phyloP scores from a whole-genome alignment of 441 rosid species.

The Arabidopsis lyrata region DNA sequence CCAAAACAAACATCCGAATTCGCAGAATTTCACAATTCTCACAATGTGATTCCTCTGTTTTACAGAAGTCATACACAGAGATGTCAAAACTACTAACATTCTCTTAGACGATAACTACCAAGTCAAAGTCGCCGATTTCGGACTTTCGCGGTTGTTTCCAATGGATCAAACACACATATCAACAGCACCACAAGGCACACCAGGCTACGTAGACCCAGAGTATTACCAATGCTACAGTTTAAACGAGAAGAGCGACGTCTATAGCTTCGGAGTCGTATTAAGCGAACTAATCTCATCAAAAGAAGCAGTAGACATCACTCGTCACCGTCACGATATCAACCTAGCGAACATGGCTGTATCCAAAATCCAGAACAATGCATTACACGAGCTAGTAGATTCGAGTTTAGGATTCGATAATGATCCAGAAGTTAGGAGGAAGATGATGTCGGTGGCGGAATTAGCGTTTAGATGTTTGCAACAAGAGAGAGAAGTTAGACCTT shows the following conservation, averaged over 20 bases:
- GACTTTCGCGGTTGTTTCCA: constrained; percentile 67
- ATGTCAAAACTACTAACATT: constrained; percentile 71
- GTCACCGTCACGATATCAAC: constrained; percentile 65
- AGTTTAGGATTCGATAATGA: constrained; percentile 59
- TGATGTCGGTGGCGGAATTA: constrained; percentile 58
- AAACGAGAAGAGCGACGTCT: constrained; percentile 74
- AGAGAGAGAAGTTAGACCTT: constrained; percentile 68
- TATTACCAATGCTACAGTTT: constrained; percentile 67
- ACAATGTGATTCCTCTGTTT: background rate
- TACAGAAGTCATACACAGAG: constrained; percentile 64
- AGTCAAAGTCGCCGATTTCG: constrained; percentile 81
- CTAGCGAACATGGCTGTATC: constrained; percentile 65
- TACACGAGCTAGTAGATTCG: constrained; percentile 66
- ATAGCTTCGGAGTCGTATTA: constrained; percentile 76
- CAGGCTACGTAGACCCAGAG: constrained; percentile 80
- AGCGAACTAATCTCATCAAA: constrained; percentile 63
- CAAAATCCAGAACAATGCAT: constrained; percentile 56
- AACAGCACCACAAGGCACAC: constrained; percentile 83
- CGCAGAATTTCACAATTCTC: background rate
- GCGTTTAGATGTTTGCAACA: constrained; percentile 71
- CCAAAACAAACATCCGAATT: background rate
- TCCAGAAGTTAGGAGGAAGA: constrained; percentile 47
- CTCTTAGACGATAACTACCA: constrained; percentile 54
- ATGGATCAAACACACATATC: constrained; percentile 65
- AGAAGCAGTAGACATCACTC: constrained; percentile 61